These are phyloP conservation scores for Plasmodium yoelii DNA, from an alignment of 169 alveolate species.

Conservation along the genomic window DNA sequence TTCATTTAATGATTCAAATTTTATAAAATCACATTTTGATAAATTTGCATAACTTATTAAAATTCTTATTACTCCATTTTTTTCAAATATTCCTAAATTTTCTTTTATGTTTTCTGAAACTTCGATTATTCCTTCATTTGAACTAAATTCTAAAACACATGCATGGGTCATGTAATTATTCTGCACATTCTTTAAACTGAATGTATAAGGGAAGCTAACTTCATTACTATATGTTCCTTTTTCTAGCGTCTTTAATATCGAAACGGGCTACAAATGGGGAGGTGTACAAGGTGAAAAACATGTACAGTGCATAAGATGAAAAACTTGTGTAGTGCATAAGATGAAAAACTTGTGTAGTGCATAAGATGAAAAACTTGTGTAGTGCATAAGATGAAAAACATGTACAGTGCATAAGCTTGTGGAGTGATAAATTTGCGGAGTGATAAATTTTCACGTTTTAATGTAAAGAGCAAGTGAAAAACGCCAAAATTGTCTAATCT, in stretches of 20 bases:
- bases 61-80: constrained; percentile 12
- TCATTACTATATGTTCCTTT: constrained; percentile 47
- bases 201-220: constrained; percentile 49
- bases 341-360: too few relatives aligned
- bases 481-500: too few relatives aligned
- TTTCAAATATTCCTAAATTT: constrained; percentile 35
- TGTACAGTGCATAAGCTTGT: too few relatives aligned
- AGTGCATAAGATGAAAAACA: too few relatives aligned
- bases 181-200: constrained; percentile 45
- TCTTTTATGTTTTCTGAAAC: constrained; percentile 72
- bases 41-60: constrained; percentile 58
- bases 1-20: constrained; percentile 58
- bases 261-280: constrained; percentile 41
- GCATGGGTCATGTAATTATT: constrained; percentile 66
- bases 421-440: too few relatives aligned
- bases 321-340: too few relatives aligned
- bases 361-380: too few relatives aligned
- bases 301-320: too few relatives aligned
- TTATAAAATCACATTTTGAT: constrained; percentile 69
- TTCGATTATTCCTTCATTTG: constrained; percentile 46
- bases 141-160: constrained; percentile 63
- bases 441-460: too few relatives aligned
- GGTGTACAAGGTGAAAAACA: too few relatives aligned
- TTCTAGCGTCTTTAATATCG: constrained; percentile 59
- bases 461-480: too few relatives aligned